A percentile compares a stretch with the other conserved stretches of the same genome.
Conservation (phyloP, 1,139 yeast genomes). For the Yamadazyma blattariae region DNA sequence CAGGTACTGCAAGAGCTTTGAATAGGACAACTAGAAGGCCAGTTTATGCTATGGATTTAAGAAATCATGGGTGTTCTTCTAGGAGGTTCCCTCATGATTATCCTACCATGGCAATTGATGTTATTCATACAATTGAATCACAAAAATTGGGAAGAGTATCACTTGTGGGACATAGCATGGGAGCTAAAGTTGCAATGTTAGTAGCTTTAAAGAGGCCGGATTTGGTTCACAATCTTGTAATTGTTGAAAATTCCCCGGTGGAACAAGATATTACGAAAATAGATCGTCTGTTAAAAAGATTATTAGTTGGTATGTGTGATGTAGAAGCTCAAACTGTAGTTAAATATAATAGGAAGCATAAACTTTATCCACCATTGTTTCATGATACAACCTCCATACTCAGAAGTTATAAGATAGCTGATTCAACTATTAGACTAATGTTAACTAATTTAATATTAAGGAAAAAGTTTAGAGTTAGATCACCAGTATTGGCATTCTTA, state of each 20-base stretch:
- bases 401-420: neutral
- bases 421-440: neutral
- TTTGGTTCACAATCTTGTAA: constrained; percentile 35
- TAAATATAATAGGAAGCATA: constrained; percentile 4
- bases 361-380: constrained; percentile 1
- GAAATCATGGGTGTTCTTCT: constrained; percentile 53
- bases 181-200: constrained; percentile 52
- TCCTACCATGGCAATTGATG: constrained; percentile 40
- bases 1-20: constrained; percentile 33
- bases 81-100: constrained; percentile 45
- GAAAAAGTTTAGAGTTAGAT: neutral
- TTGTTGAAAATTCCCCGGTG: constrained; percentile 50
- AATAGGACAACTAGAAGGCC: constrained; percentile 26
- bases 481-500: constrained; percentile 21
- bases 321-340: constrained; percentile 17
- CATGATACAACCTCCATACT: constrained; percentile 1
- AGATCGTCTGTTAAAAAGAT: constrained; percentile 2
- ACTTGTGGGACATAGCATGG: constrained; percentile 52
- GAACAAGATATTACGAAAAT: constrained; percentile 7
- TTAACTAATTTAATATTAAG: constrained; percentile 1
- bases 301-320: constrained; percentile 31
- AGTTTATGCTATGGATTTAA: constrained; percentile 44
- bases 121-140: constrained; percentile 28
- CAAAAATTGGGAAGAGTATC: constrained; percentile 25
- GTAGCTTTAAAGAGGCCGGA: constrained; percentile 39